Base-by-base conservation (phyloP, 169 alveolate genomes). In the Ichthyophthirius multifiliis region DNA sequence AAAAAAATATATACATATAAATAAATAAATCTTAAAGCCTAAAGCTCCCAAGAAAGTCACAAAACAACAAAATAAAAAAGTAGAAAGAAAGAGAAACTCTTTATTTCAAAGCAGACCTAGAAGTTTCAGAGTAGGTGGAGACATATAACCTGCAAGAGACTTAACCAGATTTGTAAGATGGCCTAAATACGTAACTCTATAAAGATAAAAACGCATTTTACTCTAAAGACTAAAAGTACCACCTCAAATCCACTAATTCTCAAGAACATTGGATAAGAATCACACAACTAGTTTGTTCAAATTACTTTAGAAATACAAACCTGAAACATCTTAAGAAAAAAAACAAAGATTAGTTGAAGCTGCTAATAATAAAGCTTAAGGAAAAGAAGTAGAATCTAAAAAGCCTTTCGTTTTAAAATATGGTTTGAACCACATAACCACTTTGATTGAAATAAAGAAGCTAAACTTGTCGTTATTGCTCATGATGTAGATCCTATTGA, bases 401-500 rank as follows among this genome's bases (percentile, higher is more conserved):
- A 95, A 95, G 92, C 98, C 98, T 41, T 64, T 84, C 80, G 89
- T 89, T 83, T 77, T 96, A 31, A 96, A 96, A 88, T 97, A 83
- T 83, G 99, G 99, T 67, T 91, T 98, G 44, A 98, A 97, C 89
- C 99, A 98, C 82, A 98, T 98, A 48, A 98, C 99, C 43, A 96
- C 96, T 65, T 94, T 98, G 65, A 94, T 98, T 39, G 99, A 98
- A 91, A 92, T 93, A 98, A 97, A 95, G 96, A 97, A 92, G 99
- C 99, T 44, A 98, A 97, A 90, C 96, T 98, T 74, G 99, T 99
- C 27, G 98, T 98, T 35, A 98, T 99, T 88, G 99, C 99, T 47
- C 99, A 97, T 86, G 99, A 99, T 77, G 99, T 99, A 55, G 99
- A 96, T 73, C 99, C 99, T 46, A 94, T 99, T 75, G 99, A 98